Percentiles rank a stretch among this genome's conserved stretches.
phyloP scores from a whole-genome alignment of 1,284 basidiomycete species.

The Pseudozyma sp. region DNA sequence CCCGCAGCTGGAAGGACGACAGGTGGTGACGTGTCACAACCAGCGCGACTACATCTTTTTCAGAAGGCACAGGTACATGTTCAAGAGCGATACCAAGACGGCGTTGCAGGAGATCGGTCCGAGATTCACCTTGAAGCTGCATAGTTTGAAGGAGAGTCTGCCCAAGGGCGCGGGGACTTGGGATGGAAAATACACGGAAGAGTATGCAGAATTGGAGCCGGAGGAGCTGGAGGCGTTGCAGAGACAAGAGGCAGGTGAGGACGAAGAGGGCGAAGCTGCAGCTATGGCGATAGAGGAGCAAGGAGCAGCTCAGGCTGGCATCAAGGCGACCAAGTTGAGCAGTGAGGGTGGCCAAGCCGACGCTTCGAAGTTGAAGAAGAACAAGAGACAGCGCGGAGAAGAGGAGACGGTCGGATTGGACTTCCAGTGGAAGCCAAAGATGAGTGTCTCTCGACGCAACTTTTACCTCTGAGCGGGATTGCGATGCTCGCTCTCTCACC shows the following conservation, averaged over 20 bases:
- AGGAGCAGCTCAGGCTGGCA: not conserved
- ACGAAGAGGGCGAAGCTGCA: slow-evolving; percentile 8
- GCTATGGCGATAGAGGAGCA: not conserved
- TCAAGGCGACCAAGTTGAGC: not conserved
- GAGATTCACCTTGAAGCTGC: slow-evolving; percentile 92
- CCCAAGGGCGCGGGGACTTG: slow-evolving; percentile 74
- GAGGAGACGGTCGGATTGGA: slow-evolving; percentile 55
- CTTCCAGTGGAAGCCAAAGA: slow-evolving; percentile 67
- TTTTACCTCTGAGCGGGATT: slow-evolving; percentile 51
- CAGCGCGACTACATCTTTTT: slow-evolving; percentile 99
- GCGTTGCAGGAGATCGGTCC: slow-evolving; percentile 97
- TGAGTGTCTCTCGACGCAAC: slow-evolving; percentile 58
- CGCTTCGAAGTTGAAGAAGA: slow-evolving; percentile 10
- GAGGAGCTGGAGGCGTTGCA: slow-evolving; percentile 57
- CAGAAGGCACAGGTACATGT: slow-evolving; percentile 93
- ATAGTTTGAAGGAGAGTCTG: slow-evolving; percentile 87
- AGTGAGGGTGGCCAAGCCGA: not conserved
- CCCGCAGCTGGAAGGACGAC: slow-evolving; percentile 94
- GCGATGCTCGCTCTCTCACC: too few relatives aligned
- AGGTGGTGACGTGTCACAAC: slow-evolving; percentile 97
- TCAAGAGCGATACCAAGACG: slow-evolving; percentile 82
- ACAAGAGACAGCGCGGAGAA: slow-evolving; percentile 43
- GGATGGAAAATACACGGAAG: slow-evolving; percentile 74
- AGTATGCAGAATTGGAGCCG: slow-evolving; percentile 49
- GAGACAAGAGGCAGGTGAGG: slow-evolving; percentile 7